Evolutionary conservation across 176 grass and related monocot genomes (phyloP).

Genomic region (Avena sativa): DNA sequence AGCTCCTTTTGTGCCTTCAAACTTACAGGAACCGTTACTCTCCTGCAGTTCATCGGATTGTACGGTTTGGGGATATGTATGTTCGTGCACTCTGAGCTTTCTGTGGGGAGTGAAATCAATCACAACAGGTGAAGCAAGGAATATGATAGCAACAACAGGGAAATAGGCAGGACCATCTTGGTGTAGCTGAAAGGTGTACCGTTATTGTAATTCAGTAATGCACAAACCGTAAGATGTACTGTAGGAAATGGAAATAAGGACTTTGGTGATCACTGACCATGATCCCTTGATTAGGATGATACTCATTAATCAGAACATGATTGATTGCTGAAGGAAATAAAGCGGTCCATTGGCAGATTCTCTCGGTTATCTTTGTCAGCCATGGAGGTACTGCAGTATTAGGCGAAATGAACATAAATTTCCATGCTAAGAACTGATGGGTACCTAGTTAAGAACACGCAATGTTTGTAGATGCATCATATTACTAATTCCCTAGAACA

Average conservation of each 20-base stretch:
- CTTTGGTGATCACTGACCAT: constrained; percentile 62
- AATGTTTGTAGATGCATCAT: neutral
- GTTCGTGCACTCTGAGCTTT: constrained; percentile 47
- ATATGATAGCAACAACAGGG: constrained; percentile 84
- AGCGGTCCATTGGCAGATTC: constrained; percentile 65
- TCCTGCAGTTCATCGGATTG: constrained; percentile 8
- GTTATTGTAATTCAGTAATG: neutral
- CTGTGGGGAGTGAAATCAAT: constrained; percentile 81
- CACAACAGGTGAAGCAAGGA: constrained; percentile 76
- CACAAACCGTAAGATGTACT: neutral
- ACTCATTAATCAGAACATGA: constrained; percentile 93
- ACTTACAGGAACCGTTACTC: constrained; percentile 18
- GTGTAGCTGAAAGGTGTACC: constrained; percentile 54
- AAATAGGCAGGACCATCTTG: constrained; percentile 83
- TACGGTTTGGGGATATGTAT: constrained; percentile 24
- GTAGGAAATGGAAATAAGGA: neutral
- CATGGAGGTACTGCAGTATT: constrained; percentile 81
- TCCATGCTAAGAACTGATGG: neutral
- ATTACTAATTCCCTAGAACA: neutral
- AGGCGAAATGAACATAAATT: constrained; percentile 28
- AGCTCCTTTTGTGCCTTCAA: constrained; percentile 19
- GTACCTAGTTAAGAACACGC: neutral
- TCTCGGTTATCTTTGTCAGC: constrained; percentile 78
- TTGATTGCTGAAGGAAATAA: constrained; percentile 92
- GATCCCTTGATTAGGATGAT: constrained; percentile 89